Evolutionary conservation across 2,329 filamentous ascomycete species (phyloP).

Genomic region (Beauveria medogensis): DNA sequence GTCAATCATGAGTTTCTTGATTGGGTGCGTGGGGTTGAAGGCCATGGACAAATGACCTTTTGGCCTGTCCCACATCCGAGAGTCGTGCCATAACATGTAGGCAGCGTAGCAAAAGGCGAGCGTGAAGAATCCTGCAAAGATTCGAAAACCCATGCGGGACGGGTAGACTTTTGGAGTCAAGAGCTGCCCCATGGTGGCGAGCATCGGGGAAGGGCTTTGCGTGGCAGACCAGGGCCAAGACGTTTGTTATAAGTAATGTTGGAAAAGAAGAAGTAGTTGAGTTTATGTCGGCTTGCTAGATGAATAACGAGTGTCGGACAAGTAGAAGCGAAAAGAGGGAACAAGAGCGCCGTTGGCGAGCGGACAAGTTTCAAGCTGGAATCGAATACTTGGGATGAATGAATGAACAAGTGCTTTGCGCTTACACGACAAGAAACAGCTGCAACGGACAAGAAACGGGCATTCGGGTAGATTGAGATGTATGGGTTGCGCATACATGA

Average conservation of each 20-base stretch:
- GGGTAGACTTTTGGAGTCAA: conserved; percentile 15
- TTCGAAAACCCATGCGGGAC: conserved; percentile 22
- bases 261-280: no score
- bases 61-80: conserved; percentile 19
- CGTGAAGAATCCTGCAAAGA: conserved; percentile 20
- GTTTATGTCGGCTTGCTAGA: no score
- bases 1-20: conserved; percentile 39
- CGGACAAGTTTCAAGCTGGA: no score
- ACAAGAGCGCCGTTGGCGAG: no score
- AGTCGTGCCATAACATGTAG: conserved; percentile 24
- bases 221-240: neutral
- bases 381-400: no score
- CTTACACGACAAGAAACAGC: no score
- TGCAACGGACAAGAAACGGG: no score
- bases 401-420: no score
- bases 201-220: neutral
- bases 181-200: neutral
- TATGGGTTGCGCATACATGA: no score
- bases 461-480: no score
- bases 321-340: no score
- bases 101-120: conserved; percentile 19
- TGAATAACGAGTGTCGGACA: no score
- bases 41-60: conserved; percentile 15
- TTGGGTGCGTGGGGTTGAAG: conserved; percentile 34
- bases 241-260: neutral